Evolutionary conservation across 2,329 filamentous ascomycete species (phyloP).

Genomic region (Trichoderma arundinaceum): DNA sequence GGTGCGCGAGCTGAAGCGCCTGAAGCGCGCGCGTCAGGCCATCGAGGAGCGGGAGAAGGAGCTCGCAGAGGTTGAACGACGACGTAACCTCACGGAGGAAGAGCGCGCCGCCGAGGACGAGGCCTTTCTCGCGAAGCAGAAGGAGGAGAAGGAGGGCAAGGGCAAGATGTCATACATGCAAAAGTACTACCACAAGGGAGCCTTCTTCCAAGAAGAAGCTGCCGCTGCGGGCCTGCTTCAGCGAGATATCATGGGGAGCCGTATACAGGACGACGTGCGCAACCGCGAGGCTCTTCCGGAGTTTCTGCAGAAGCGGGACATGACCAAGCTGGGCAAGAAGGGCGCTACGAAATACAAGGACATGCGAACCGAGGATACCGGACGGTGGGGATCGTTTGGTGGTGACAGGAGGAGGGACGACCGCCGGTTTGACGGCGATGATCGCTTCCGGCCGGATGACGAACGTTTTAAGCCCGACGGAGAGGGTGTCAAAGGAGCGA

Average conservation of each 20-base stretch:
- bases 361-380: constrained; percentile 87
- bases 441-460: constrained; percentile 70
- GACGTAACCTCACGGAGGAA: constrained; percentile 83
- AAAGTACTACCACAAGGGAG: constrained; percentile 95
- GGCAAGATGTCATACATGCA: constrained; percentile 91
- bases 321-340: constrained; percentile 92
- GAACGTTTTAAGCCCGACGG: constrained; percentile 44
- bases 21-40: constrained; percentile 83
- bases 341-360: constrained; percentile 90
- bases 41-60: constrained; percentile 86
- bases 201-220: constrained; percentile 87
- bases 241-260: constrained; percentile 83
- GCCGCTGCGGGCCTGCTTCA: constrained; percentile 76
- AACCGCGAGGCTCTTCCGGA: constrained; percentile 85
- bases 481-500: constrained; percentile 65
- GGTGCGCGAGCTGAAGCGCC: constrained; percentile 84
- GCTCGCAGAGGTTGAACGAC: constrained; percentile 84
- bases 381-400: constrained; percentile 75
- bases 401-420: constrained; percentile 51
- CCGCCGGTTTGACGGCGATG: constrained; percentile 57
- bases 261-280: constrained; percentile 80
- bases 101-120: constrained; percentile 87
- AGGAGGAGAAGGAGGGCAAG: constrained; percentile 76
- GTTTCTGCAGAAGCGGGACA: constrained; percentile 90
- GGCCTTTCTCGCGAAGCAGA: constrained; percentile 75